These are phyloP conservation scores for Pythium sukuiense DNA, from an alignment of 352 stramenopile species.

Conservation along the genomic window DNA sequence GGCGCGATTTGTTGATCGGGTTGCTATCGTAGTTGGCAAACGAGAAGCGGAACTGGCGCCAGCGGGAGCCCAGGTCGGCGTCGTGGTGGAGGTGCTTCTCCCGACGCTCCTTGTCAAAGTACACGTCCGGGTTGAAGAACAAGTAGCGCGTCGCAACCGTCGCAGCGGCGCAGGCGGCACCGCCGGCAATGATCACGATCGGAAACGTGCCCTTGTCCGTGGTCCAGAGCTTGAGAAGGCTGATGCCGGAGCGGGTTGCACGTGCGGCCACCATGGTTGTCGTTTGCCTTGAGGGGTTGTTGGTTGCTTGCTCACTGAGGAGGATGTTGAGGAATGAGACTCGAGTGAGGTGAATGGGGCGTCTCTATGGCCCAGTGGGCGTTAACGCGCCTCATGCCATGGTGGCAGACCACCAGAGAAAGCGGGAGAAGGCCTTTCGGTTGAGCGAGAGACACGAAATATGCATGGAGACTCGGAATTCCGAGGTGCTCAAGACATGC, in stretches of 20 bases:
- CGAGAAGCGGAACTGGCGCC: conserved; percentile 65
- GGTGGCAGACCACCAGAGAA: too few relatives aligned
- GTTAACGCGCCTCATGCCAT: too few relatives aligned
- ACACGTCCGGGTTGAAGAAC: conserved; percentile 60
- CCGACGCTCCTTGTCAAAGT: conserved; percentile 65
- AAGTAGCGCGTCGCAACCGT: conserved; percentile 44
- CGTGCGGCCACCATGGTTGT: conserved; percentile 27
- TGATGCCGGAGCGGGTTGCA: conserved; percentile 37
- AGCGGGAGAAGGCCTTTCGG: too few relatives aligned
- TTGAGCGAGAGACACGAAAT: conserved; percentile 27
- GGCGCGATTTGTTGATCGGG: conserved; percentile 72
- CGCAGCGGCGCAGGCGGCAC: conserved; percentile 36
- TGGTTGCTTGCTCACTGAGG: conserved; percentile 17
- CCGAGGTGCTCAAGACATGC: conserved; percentile 17
- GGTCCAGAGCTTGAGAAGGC: conserved; percentile 53
- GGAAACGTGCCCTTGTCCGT: conserved; percentile 64
- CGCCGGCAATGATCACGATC: conserved; percentile 47
- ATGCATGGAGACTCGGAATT: neutral
- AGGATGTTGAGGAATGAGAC: conserved; percentile 25
- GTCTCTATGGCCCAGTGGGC: too few relatives aligned
- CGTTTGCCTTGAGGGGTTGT: neutral
- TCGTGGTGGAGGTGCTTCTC: conserved; percentile 47
- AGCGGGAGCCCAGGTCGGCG: conserved; percentile 39
- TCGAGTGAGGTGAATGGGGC: too few relatives aligned
- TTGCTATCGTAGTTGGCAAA: conserved; percentile 68